These are phyloP conservation scores for Medakamo hakoo DNA, from an alignment of 139 green algal species.

Conservation along the genomic window DNA sequence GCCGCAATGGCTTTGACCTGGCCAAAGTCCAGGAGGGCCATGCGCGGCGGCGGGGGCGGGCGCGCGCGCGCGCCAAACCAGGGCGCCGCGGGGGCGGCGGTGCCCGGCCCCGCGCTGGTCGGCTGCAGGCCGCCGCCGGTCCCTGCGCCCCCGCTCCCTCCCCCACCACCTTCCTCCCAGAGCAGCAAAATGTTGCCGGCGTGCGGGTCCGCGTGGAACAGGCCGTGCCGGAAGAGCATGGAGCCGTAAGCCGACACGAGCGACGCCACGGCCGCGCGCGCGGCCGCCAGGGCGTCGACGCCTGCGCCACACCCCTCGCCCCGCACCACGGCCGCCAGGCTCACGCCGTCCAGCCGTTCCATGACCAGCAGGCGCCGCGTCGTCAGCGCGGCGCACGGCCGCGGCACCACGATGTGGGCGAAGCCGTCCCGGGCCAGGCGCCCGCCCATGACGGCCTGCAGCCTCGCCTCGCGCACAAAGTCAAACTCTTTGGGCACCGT, in stretches of 20 bases:
- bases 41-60: neutral
- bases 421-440: neutral
- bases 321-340: neutral
- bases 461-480: conserved; percentile 10
- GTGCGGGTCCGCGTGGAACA: conserved; percentile 18
- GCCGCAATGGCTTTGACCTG: conserved; percentile 10
- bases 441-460: neutral
- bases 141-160: neutral
- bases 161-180: neutral
- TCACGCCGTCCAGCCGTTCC: conserved; percentile 8
- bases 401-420: neutral
- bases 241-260: conserved; percentile 3
- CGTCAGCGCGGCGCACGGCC: neutral
- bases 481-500: conserved; percentile 12
- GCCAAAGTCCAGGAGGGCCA: conserved; percentile 13
- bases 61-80: neutral
- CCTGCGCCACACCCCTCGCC: too few species aligned
- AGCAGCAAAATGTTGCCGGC: conserved; percentile 14
- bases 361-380: conserved; percentile 8
- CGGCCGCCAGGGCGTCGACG: neutral
- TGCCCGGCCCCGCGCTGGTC: too few species aligned
- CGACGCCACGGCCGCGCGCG: neutral
- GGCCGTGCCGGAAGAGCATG: conserved; percentile 2
- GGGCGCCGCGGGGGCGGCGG: too few species aligned
- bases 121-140: neutral